A percentile compares a stretch with the other conserved stretches of the same genome.
These are phyloP conservation scores for Boletus fagicola DNA, from an alignment of 768 basidiomycete genomes.

Conservation along the genomic window DNA sequence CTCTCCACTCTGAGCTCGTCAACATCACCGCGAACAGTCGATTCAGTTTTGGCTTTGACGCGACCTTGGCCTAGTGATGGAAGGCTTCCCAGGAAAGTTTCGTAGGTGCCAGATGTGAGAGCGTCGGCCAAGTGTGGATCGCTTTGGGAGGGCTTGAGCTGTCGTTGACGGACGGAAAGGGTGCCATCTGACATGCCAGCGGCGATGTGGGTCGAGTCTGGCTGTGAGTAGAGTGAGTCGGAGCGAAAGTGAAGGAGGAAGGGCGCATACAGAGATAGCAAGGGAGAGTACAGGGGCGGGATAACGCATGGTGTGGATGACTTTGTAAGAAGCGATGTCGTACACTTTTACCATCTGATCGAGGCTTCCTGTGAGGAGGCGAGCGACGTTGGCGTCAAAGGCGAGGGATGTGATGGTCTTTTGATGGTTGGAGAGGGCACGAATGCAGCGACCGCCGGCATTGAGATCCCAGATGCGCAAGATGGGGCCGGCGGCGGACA, in stretches of 20 bases:
- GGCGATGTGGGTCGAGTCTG: conserved; percentile 94
- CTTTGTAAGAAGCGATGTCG: conserved; percentile 89
- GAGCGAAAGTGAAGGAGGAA: background rate
- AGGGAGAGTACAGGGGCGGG: conserved; percentile 88
- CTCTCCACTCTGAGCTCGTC: conserved; percentile 80
- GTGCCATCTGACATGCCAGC: conserved; percentile 99
- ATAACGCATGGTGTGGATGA: conserved; percentile 98
- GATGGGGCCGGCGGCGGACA: conserved; percentile 90
- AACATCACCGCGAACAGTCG: conserved; percentile 55
- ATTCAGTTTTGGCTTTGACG: conserved; percentile 46
- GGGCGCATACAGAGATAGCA: conserved; percentile 71
- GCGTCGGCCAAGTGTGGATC: conserved; percentile 37
- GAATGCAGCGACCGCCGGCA: conserved; percentile 83
- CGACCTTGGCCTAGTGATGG: conserved; percentile 56
- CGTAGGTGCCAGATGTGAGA: conserved; percentile 57
- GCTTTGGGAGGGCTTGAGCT: conserved; percentile 67
- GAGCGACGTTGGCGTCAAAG: conserved; percentile 71
- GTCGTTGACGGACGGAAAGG: conserved; percentile 90
- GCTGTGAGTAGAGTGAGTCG: conserved; percentile 45
- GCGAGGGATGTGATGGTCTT: conserved; percentile 92
- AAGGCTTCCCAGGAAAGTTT: conserved; percentile 62
- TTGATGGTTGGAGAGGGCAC: conserved; percentile 95
- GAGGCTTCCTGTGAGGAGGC: conserved; percentile 85
- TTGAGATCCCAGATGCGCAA: conserved; percentile 94
- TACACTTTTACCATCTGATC: conserved; percentile 99